Conservation (phyloP, 345 rosid species). For the Acer campestre region DNA sequence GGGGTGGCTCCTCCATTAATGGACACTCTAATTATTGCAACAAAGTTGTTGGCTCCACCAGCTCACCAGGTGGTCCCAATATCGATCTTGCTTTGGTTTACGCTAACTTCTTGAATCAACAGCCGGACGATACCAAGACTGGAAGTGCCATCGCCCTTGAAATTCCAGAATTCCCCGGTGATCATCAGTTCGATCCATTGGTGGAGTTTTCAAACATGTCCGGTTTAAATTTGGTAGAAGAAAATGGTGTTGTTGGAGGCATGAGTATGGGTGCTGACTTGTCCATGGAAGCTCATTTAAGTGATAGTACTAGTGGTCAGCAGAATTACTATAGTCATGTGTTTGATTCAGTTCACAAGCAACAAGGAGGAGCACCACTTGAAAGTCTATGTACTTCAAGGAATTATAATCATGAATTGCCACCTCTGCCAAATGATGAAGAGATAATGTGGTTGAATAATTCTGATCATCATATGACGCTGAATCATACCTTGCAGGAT, state of each 20-base stretch:
- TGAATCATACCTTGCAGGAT: slow-evolving; percentile 24
- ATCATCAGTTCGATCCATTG: slow-evolving; percentile 22
- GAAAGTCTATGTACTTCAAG: background rate
- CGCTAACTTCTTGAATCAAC: slow-evolving; percentile 57
- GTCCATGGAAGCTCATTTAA: slow-evolving; percentile 14
- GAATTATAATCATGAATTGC: slow-evolving; percentile 27
- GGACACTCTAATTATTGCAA: slow-evolving; percentile 3
- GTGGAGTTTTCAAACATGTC: slow-evolving; percentile 22
- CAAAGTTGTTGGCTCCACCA: slow-evolving; percentile 19
- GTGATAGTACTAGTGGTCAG: slow-evolving; percentile 18
- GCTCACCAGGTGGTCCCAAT: slow-evolving; percentile 33
- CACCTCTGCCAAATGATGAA: slow-evolving; percentile 51
- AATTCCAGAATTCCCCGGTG: slow-evolving; percentile 24
- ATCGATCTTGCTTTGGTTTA: slow-evolving; percentile 64
- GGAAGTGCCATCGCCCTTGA: slow-evolving; percentile 8
- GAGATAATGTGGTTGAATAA: slow-evolving; percentile 34
- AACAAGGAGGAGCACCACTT: slow-evolving; percentile 13
- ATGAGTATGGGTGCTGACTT: slow-evolving; percentile 7
- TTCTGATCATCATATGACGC: slow-evolving; percentile 11
- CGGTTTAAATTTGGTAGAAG: slow-evolving; percentile 14
- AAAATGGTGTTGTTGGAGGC: slow-evolving; percentile 19
- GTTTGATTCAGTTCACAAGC: slow-evolving; percentile 22
- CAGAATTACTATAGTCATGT: slow-evolving; percentile 21
- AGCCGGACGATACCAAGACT: slow-evolving; percentile 18
- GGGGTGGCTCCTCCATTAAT: background rate